These are phyloP conservation scores for Umbelopsis ramanniana DNA, from an alignment of 192 early-diverging fungal genomes.

Conservation along the genomic window DNA sequence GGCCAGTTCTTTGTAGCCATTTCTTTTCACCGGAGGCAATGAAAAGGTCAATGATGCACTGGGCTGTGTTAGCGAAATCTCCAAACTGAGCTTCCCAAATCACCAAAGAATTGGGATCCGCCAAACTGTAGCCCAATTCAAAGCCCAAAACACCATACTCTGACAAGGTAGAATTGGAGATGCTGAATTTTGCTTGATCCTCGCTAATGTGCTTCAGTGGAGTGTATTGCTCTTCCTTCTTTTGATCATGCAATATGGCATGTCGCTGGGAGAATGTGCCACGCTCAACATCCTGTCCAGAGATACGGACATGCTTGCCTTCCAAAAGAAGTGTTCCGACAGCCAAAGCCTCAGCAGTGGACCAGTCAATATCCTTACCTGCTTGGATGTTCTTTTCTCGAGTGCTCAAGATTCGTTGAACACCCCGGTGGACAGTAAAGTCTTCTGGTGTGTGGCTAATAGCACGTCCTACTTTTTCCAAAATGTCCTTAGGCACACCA, in stretches of 20 bases:
- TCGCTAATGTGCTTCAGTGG: constrained; percentile 87
- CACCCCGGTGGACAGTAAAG: constrained; percentile 86
- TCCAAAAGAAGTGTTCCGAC: constrained; percentile 90
- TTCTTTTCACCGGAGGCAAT: constrained; percentile 96
- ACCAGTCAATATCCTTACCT: constrained; percentile 92
- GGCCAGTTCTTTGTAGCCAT: constrained; percentile 95
- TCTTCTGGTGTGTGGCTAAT: constrained; percentile 79
- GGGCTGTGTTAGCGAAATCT: constrained; percentile 98
- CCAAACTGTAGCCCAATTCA: constrained; percentile 96
- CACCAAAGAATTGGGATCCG: constrained; percentile 90
- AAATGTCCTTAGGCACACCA: constrained; percentile 72
- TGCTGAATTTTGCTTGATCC: constrained; percentile 87
- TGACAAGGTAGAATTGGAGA: constrained; percentile 95
- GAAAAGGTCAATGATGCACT: constrained; percentile 98
- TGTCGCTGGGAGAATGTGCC: constrained; percentile 99
- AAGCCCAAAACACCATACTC: constrained; percentile 96
- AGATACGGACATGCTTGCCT: constrained; percentile 90
- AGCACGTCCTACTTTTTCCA: constrained; percentile 82
- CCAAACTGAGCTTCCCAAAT: constrained; percentile 99
- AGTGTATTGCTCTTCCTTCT: constrained; percentile 80
- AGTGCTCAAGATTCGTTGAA: constrained; percentile 81
- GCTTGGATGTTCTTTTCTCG: constrained; percentile 83
- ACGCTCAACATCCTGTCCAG: constrained; percentile 98
- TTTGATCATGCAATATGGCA: constrained; percentile 95
- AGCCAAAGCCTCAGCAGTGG: constrained; percentile 92